phyloP scores from a whole-genome alignment of 2,329 filamentous ascomycete species.

The Exophiala xenobiotica region DNA sequence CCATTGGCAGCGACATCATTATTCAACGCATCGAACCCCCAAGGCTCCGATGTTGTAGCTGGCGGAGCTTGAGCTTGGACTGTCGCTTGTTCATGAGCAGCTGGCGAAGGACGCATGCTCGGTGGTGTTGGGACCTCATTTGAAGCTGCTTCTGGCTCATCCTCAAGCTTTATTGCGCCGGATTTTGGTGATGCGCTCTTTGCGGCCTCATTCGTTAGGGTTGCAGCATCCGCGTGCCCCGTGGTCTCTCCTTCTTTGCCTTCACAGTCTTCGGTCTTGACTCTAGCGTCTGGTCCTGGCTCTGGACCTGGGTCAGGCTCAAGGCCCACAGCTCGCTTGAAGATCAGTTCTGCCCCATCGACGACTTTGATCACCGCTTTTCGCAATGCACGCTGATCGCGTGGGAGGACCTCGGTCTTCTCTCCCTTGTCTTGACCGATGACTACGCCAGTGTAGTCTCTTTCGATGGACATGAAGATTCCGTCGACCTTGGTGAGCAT shows the following conservation, averaged over 20 bases:
- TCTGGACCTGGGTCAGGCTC: background rate
- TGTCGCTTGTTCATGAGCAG: too few species aligned
- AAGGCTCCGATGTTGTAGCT: too few species aligned
- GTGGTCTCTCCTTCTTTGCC: background rate
- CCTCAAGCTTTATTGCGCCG: too few species aligned
- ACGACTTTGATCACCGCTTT: slow-evolving; percentile 29
- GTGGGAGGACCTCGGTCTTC: slow-evolving; percentile 32
- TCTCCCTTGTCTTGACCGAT: slow-evolving; percentile 26
- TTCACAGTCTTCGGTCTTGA: background rate
- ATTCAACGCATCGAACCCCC: too few species aligned
- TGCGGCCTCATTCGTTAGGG: too few species aligned
- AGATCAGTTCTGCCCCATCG: slow-evolving; percentile 19
- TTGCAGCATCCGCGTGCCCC: too few species aligned
- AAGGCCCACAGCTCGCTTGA: slow-evolving; percentile 11
- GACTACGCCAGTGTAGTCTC: slow-evolving; percentile 37
- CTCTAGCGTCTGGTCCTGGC: background rate
- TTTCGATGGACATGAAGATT: slow-evolving; percentile 33
- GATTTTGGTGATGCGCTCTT: too few species aligned
- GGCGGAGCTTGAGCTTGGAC: too few species aligned
- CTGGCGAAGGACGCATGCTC: too few species aligned
- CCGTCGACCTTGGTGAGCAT: slow-evolving; percentile 34
- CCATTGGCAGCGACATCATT: too few species aligned
- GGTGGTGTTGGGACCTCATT: too few species aligned
- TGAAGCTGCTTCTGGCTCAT: too few species aligned
- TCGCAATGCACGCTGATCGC: slow-evolving; percentile 32